Percentiles rank a stretch among this genome's conserved stretches.
These are phyloP conservation scores for Hyphopichia fennica DNA, from an alignment of 1,139 yeast species.

Conservation along the genomic window DNA sequence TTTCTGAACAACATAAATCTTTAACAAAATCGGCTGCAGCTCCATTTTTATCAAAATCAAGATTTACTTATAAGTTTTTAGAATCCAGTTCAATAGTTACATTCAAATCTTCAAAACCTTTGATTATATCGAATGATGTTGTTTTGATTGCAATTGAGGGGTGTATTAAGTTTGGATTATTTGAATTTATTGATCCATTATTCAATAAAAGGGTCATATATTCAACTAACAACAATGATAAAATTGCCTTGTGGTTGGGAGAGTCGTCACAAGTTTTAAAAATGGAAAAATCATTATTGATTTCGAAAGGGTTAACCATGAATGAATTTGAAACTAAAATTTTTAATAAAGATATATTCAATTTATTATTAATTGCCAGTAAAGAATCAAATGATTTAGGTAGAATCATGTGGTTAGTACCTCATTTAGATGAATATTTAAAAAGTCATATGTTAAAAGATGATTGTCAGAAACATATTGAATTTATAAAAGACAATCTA, in stretches of 20 bases:
- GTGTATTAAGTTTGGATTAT: constrained; percentile 28
- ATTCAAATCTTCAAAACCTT: constrained; percentile 13
- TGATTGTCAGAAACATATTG: constrained; percentile 9
- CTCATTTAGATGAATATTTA: constrained; percentile 34
- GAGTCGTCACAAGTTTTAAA: constrained; percentile 6
- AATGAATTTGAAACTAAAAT: constrained; percentile 16
- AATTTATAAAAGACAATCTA: neutral
- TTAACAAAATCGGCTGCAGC: constrained; percentile 19
- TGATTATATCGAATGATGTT: constrained; percentile 15
- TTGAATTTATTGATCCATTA: constrained; percentile 32
- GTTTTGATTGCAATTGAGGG: constrained; percentile 30
- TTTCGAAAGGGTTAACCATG: constrained; percentile 12
- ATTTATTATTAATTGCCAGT: constrained; percentile 26
- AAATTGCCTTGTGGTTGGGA: constrained; percentile 19
- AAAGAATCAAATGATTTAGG: constrained; percentile 33
- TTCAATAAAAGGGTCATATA: constrained; percentile 36
- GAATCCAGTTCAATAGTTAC: constrained; percentile 7
- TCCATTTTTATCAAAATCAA: constrained; percentile 29
- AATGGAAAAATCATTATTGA: constrained; percentile 9
- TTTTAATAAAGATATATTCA: constrained; percentile 26
- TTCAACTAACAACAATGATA: constrained; percentile 16
- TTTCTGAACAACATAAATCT: constrained; percentile 23
- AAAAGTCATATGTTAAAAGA: constrained; percentile 9
- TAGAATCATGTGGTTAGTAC: constrained; percentile 40
- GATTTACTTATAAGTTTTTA: constrained; percentile 17